Evolutionary conservation across 2,329 filamentous ascomycete species (phyloP).

Genomic region (Pseudocercospora musae): DNA sequence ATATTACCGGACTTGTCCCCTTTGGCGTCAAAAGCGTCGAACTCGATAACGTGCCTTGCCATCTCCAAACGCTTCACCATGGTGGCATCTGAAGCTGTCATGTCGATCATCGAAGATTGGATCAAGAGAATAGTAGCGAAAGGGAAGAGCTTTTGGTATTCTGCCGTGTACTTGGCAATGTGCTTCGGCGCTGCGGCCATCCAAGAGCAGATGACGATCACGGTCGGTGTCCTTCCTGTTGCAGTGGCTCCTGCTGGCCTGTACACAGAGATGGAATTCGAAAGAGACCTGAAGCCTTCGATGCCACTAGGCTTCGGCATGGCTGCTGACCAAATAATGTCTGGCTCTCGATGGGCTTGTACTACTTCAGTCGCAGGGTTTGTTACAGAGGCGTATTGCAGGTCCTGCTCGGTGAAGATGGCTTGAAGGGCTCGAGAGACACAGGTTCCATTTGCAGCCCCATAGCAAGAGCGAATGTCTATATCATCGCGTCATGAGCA

Average conservation of each 20-base stretch:
- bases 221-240: not conserved
- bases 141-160: slow-evolving; percentile 30
- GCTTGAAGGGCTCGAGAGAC: too few relatives aligned
- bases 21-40: not conserved
- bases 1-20: slow-evolving; percentile 10
- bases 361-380: too few relatives aligned
- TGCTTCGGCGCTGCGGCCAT: slow-evolving; percentile 32
- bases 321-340: too few relatives aligned
- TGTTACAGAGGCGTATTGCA: too few relatives aligned
- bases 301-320: slow-evolving; percentile 3
- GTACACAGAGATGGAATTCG: slow-evolving; percentile 11
- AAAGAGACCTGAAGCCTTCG: slow-evolving; percentile 6
- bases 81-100: slow-evolving; percentile 9
- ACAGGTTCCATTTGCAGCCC: not conserved
- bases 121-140: slow-evolving; percentile 31
- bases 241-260: not conserved
- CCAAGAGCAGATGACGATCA: slow-evolving; percentile 22
- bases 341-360: too few relatives aligned
- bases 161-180: slow-evolving; percentile 33
- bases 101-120: slow-evolving; percentile 25
- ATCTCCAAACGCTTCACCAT: slow-evolving; percentile 2
- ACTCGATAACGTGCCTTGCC: not conserved
- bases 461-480: not conserved
- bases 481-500: not conserved
- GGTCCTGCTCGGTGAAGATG: too few relatives aligned